Percentiles rank a stretch among this genome's conserved stretches.
Evolutionary conservation across 108 stramenopile genomes (phyloP).

Genomic region (Discostella pseudostelligera): DNA sequence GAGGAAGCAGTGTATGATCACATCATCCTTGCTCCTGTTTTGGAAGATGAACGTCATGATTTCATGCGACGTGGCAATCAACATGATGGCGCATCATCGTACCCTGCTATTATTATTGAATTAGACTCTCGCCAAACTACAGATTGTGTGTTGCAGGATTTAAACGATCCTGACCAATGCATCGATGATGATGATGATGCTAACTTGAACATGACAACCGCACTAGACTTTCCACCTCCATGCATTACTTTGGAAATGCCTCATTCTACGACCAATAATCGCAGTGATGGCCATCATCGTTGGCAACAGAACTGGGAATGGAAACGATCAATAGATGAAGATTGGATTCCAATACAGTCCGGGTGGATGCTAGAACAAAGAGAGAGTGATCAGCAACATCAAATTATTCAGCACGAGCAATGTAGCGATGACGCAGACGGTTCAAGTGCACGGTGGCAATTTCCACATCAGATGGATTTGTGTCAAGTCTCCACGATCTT

Average conservation of each 20-base stretch:
- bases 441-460: neutral
- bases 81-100: neutral
- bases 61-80: neutral
- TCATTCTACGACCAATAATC: neutral
- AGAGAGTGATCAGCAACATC: neutral
- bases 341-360: neutral
- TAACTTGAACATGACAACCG: neutral
- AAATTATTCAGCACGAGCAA: neutral
- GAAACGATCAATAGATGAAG: neutral
- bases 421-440: neutral
- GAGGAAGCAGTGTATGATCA: conserved; percentile 20
- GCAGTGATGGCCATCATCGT: neutral
- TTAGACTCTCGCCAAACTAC: neutral
- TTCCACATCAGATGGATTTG: conserved; percentile 27
- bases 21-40: neutral
- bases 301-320: neutral
- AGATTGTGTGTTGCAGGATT: neutral
- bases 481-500: conserved; percentile 8
- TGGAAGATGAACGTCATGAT: neutral
- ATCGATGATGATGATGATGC: neutral
- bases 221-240: conserved; percentile 6
- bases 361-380: neutral
- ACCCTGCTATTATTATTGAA: neutral
- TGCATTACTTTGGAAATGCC: conserved; percentile 5
- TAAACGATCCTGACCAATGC: neutral